phyloP scores from a whole-genome alignment of 352 stramenopile genomes.

The Phytophthora multivora region DNA sequence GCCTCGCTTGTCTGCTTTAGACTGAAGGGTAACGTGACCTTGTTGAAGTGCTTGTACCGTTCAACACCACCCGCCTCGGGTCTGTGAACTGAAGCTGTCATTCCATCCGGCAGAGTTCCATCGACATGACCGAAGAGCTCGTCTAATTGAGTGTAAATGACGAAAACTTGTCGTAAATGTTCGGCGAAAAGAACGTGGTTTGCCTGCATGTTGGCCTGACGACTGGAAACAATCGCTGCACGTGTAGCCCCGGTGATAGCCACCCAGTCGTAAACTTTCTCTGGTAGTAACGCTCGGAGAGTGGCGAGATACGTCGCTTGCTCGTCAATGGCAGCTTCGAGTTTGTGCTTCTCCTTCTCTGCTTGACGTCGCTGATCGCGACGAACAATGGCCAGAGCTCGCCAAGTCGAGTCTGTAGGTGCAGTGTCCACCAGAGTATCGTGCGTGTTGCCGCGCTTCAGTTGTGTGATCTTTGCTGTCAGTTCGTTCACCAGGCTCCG shows the following conservation, averaged over 20 bases:
- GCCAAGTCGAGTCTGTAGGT: neutral
- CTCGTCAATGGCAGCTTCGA: slow-evolving; percentile 1
- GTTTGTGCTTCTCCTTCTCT: neutral
- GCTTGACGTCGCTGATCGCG: neutral
- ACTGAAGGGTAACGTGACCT: slow-evolving; percentile 2
- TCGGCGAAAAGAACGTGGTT: slow-evolving; percentile 13
- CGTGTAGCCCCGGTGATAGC: neutral
- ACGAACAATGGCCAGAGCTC: neutral
- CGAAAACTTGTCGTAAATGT: slow-evolving; percentile 17
- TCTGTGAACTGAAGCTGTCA: neutral
- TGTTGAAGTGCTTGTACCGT: slow-evolving; percentile 5
- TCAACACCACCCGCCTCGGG: neutral
- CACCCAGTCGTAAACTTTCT: neutral
- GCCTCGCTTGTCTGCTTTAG: neutral
- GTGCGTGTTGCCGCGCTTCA: neutral
- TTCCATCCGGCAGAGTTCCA: neutral
- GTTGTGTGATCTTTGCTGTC: neutral
- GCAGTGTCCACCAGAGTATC: neutral
- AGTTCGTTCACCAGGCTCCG: neutral
- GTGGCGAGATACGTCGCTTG: slow-evolving; percentile 6
- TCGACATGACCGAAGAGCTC: neutral
- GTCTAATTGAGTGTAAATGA: slow-evolving; percentile 10
- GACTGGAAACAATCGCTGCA: slow-evolving; percentile 1
- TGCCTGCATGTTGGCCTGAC: neutral
- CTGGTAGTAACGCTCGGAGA: slow-evolving; percentile 1